Evolutionary conservation across 2,329 filamentous ascomycete genomes (phyloP), one percentile per base, ranked within the genome.

Genomic region (Paecilomyces niveus): DNA sequence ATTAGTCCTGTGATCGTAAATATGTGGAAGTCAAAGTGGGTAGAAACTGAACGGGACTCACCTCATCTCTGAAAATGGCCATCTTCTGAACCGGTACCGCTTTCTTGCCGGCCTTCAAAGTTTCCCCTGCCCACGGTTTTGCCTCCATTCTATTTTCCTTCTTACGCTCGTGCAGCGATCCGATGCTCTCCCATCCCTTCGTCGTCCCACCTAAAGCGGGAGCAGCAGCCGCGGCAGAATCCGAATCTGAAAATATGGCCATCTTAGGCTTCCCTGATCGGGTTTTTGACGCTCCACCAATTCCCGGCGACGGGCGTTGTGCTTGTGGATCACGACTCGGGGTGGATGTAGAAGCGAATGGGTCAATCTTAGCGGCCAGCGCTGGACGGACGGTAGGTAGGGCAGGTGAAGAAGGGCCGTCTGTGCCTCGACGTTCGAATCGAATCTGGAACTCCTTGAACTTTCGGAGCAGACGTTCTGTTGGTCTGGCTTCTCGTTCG

Each of bases 1-100:
- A 93, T 97, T 96, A 97, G 92, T 96, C 92, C 92, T 97, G 85
- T 84, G 81, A 83, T 86, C 82, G 92, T 94, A 90, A 94, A 94
- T 85, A 91, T 81, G 74, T 82, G 83, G 80, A 76, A 72, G 66
- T 75, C 72, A 73, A 68, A 73, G 69, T 71, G 66, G 69, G 65
- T 63, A 66, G 63, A 63, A 64, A 66, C 71, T 72, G 65, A 64
- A 67, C 62, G 68, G 68, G 72, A 83, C 91, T 88, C 88, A 99
- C 94, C 89, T 89, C 81, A 81, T 99, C 94, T 81, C 90, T 93
- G 81, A 97, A 99, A 53, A 99, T 85, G 70, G 88, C 81, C 86
- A 99, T 89, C 81, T 97, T 97, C 57, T 87, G 82, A 57, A 82
- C 83, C 32, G 82, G 85, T 51, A 81, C 85, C 77, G 90, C 90